These are phyloP conservation scores for Yamadazyma akitaensis DNA, from an alignment of 805 yeast genomes.

Conservation along the genomic window DNA sequence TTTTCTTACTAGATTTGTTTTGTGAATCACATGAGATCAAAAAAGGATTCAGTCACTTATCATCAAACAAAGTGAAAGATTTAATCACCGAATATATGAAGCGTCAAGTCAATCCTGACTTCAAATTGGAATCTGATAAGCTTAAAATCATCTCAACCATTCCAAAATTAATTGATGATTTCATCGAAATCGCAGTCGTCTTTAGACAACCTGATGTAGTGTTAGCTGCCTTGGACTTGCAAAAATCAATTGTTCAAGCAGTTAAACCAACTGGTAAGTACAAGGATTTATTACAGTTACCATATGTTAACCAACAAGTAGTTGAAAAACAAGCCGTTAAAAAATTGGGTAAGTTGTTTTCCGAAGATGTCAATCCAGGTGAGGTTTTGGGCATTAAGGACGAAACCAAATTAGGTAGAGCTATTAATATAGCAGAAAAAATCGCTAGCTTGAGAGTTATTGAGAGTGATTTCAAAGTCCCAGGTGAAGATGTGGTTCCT, in stretches of 20 bases:
- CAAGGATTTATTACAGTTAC: constrained; percentile 77
- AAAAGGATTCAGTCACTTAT: constrained; percentile 37
- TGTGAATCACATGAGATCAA: constrained; percentile 65
- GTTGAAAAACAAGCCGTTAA: constrained; percentile 45
- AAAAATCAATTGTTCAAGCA: constrained; percentile 74
- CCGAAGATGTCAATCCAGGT: constrained; percentile 49
- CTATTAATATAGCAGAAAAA: constrained; percentile 54
- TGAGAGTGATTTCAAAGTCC: constrained; percentile 73
- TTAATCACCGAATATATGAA: constrained; percentile 57
- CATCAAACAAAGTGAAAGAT: constrained; percentile 37
- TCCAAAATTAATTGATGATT: constrained; percentile 64
- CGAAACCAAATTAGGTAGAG: constrained; percentile 41
- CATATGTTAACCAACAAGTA: constrained; percentile 55
- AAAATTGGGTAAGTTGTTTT: constrained; percentile 66
- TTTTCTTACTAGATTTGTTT: constrained; percentile 56
- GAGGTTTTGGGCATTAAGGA: constrained; percentile 55
- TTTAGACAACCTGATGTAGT: constrained; percentile 74
- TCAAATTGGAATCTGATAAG: constrained; percentile 36
- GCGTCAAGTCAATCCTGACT: constrained; percentile 36
- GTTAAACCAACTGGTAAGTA: constrained; percentile 50
- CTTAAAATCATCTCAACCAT: constrained; percentile 58
- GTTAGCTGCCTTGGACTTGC: constrained; percentile 57
- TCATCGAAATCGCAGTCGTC: constrained; percentile 75
- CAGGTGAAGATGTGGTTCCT: constrained; percentile 82
- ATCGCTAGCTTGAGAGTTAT: constrained; percentile 70